Evolutionary conservation across 2,329 filamentous ascomycete genomes (phyloP).

Genomic region (Cercospora canescens): DNA sequence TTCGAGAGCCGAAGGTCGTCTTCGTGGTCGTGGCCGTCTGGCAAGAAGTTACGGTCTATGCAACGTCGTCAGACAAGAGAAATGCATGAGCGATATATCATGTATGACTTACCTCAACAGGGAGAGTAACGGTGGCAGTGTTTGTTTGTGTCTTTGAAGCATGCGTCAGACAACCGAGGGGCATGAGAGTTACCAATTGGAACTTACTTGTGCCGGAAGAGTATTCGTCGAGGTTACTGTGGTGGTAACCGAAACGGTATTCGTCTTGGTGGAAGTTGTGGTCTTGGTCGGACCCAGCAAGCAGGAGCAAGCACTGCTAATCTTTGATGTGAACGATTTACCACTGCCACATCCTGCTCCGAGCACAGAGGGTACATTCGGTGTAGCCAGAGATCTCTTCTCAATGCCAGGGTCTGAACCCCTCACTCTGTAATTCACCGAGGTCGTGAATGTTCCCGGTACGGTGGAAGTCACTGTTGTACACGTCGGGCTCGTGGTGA

Average conservation of each 20-base stretch:
- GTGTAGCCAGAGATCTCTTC: neutral
- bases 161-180: neutral
- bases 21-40: neutral
- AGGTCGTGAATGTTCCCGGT: neutral
- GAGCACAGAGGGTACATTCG: neutral
- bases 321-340: neutral
- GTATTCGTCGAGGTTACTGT: neutral
- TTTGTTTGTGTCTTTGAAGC: neutral
- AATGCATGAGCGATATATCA: too few species aligned
- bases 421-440: neutral
- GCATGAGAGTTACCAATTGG: neutral
- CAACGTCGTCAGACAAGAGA: too few species aligned
- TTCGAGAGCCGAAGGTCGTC: neutral
- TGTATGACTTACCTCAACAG: too few species aligned
- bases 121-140: neutral
- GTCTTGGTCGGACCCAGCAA: neutral
- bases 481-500: neutral
- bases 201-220: neutral
- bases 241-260: neutral
- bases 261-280: neutral
- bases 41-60: neutral
- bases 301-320: conserved; percentile 13
- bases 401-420: neutral
- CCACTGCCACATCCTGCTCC: conserved; percentile 2
- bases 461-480: neutral